A percentile compares a stretch with the other conserved stretches of the same genome.
phyloP scores from a whole-genome alignment of 2,329 filamentous ascomycete genomes.

The Cladosporium sphaerospermum region DNA sequence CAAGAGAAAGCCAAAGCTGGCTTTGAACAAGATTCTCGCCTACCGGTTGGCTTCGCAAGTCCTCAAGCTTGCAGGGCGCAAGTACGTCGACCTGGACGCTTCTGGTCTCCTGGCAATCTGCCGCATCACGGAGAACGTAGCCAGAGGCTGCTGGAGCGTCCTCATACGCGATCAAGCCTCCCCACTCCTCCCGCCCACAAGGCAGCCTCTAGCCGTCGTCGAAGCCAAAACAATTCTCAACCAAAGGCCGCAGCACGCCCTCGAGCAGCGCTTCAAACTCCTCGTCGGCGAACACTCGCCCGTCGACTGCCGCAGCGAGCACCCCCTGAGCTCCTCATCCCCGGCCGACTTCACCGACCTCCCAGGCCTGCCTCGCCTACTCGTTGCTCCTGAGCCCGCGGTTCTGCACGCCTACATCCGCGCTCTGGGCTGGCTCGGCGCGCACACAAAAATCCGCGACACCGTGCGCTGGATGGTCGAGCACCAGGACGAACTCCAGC shows the following conservation, averaged over 20 bases:
- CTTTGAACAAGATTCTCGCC: constrained; percentile 15
- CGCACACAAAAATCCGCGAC: constrained; percentile 52
- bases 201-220: neutral
- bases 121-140: constrained; percentile 26
- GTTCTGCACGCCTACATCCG: constrained; percentile 57
- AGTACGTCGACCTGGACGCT: constrained; percentile 30
- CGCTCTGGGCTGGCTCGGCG: constrained; percentile 55
- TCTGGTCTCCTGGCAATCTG: constrained; percentile 28
- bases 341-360: neutral
- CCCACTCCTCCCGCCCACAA: neutral
- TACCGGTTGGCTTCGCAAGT: constrained; percentile 18
- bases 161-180: neutral
- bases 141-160: constrained; percentile 21
- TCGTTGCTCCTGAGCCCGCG: constrained; percentile 41
- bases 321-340: neutral
- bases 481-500: constrained; percentile 36
- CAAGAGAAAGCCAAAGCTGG: neutral
- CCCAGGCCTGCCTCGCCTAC: constrained; percentile 26
- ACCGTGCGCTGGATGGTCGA: constrained; percentile 55
- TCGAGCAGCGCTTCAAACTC: constrained; percentile 10
- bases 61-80: constrained; percentile 11
- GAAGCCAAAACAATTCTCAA: neutral
- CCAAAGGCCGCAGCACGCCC: neutral
- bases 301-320: neutral
- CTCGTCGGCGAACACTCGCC: constrained; percentile 11